A percentile compares a stretch with the other conserved stretches of the same genome.
These are phyloP conservation scores for Clitoria ternatea DNA, from an alignment of 306 rosid species.

Conservation along the genomic window DNA sequence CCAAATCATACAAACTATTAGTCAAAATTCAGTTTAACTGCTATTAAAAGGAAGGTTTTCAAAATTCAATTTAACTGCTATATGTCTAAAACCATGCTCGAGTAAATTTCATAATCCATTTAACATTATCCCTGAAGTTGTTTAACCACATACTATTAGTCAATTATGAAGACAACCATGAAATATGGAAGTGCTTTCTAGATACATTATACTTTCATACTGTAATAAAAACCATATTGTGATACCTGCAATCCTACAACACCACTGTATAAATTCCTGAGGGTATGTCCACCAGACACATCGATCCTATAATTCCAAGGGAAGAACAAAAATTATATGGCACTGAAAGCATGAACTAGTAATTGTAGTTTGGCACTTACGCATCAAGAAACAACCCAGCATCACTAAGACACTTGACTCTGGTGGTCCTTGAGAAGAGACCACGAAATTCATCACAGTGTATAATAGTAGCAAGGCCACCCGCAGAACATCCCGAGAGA, in stretches of 20 bases:
- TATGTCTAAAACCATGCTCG: neutral
- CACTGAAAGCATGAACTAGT: constrained; percentile 4
- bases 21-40: neutral
- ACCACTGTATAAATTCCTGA: constrained; percentile 61
- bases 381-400: constrained; percentile 94
- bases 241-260: constrained; percentile 83
- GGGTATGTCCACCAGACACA: constrained; percentile 60
- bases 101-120: neutral
- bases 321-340: constrained; percentile 8
- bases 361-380: constrained; percentile 40
- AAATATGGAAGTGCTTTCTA: constrained; percentile 17
- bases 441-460: constrained; percentile 81
- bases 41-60: neutral
- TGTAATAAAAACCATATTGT: neutral
- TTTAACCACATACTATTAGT: neutral
- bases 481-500: constrained; percentile 99
- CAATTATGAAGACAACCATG: neutral
- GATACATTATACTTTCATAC: neutral
- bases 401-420: constrained; percentile 92
- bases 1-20: neutral
- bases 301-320: constrained; percentile 49
- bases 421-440: constrained; percentile 55
- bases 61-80: constrained; percentile 5
- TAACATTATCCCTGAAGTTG: neutral
- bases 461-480: constrained; percentile 86